Base-by-base conservation (phyloP, 2,329 filamentous ascomycete species). In the Whalleya microplaca region DNA sequence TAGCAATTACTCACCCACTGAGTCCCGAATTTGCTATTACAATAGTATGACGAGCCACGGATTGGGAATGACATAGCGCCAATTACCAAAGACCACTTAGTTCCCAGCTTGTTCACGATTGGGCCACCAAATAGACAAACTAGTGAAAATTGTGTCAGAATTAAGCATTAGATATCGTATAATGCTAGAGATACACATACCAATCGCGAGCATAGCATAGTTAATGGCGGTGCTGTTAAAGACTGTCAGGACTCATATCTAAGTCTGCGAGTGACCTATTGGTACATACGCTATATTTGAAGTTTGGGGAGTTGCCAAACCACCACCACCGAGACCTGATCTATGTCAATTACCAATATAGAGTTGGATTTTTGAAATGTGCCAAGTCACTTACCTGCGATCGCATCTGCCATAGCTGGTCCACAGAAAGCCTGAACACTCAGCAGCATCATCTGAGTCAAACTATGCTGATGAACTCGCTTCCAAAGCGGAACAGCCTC, bases 361-460 rank as follows among this genome's bases (percentile, higher is more conserved):
- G 27, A 29, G 27, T 29, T 29, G n/a, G n/a, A n/a, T n/a, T n/a
- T n/a, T n/a, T n/a, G n/a, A 5, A 29, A 12, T 6, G 18, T 21
- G 18, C n/a, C 19, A 54, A 20, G 42, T 44, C 9, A 19, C 69
- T 46, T 32, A 74, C 72, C 72, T 2, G 72, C 68, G 48, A 75
- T 76, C 1, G 74, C 74, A 45, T 75, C 73, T 7, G 69, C 65
- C 73, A 76, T 75, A 21, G 73, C 73, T 19, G 74, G 74, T 2
- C 74, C 74, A 55, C 73, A 75, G 44, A 79, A 79, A 0, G 76
- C 75, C 60, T 80, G 78, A 9, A 79, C 65, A 41, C 76, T 79
- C 10, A 80, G 64, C 3, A 79, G 68, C 63, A 80, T 65, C 78
- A 80, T 80, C 65, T 80, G 77, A 4, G 77, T 80, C 61, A 80